Percentiles rank a stretch among this genome's conserved stretches.
Evolutionary conservation across 768 basidiomycete species (phyloP).

Genomic region (Leucosporidium creatinivorum): DNA sequence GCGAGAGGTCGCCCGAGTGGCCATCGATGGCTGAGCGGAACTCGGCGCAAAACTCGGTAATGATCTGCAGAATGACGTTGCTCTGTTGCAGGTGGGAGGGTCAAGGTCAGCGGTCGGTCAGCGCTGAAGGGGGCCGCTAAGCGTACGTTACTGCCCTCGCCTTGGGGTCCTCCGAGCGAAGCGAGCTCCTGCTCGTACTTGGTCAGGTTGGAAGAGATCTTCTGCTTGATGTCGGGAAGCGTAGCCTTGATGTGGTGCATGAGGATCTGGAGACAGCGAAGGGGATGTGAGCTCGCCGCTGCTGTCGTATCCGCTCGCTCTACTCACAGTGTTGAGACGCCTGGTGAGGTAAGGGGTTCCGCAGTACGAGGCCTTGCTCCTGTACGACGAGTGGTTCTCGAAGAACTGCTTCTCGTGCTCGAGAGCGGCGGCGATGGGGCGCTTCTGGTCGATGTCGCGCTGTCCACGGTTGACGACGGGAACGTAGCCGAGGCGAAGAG

Average conservation of each 20-base stretch:
- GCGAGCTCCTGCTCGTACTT: slow-evolving; percentile 79
- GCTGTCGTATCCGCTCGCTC: no score
- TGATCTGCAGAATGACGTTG: slow-evolving; percentile 89
- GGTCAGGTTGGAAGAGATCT: slow-evolving; percentile 81
- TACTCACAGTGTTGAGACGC: slow-evolving; percentile 81
- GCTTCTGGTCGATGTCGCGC: slow-evolving; percentile 85
- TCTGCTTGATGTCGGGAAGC: slow-evolving; percentile 95
- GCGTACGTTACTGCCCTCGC: slow-evolving; percentile 55
- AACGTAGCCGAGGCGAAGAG: slow-evolving; percentile 90
- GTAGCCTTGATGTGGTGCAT: slow-evolving; percentile 99
- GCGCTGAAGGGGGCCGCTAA: not conserved
- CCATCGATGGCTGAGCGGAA: slow-evolving; percentile 97
- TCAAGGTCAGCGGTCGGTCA: not conserved
- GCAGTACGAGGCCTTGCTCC: slow-evolving; percentile 88
- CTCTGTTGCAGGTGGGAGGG: slow-evolving; percentile 44
- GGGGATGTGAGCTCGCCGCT: not conserved
- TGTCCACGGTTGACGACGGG: slow-evolving; percentile 98
- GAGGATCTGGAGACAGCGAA: slow-evolving; percentile 59
- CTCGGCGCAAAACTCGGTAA: slow-evolving; percentile 95
- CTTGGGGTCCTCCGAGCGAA: slow-evolving; percentile 79
- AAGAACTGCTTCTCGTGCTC: slow-evolving; percentile 89
- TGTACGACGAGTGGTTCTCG: slow-evolving; percentile 87
- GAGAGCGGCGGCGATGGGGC: slow-evolving; percentile 74
- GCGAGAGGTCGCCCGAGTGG: slow-evolving; percentile 85
- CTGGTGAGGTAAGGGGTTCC: slow-evolving; percentile 92